These are phyloP conservation scores for Rhynchosporium graminicola DNA, from an alignment of 2,329 filamentous ascomycete genomes.

Conservation along the genomic window DNA sequence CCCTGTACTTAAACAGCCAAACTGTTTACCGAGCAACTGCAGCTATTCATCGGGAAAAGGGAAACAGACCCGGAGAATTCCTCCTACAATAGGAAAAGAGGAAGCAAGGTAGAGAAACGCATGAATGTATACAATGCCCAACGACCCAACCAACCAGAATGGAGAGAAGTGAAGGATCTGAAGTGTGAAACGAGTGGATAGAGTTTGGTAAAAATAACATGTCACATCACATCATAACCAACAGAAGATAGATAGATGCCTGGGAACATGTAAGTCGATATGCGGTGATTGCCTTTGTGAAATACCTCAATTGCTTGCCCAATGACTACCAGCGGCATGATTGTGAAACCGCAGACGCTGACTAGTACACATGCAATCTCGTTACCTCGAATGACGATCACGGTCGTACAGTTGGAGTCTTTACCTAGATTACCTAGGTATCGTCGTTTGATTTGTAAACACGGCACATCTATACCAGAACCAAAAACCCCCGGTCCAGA, in stretches of 20 bases:
- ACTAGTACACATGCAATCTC: not conserved
- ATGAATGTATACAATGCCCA: constrained; percentile 1
- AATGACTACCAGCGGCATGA: not conserved
- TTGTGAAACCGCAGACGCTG: constrained; percentile 5
- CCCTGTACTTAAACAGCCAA: too few species aligned
- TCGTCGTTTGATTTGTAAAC: not conserved
- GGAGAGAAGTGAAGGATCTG: constrained; percentile 1
- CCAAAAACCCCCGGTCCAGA: not conserved
- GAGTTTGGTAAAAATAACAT: not conserved
- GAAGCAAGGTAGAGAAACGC: constrained; percentile 4
- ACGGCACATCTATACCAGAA: not conserved
- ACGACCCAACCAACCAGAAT: not conserved
- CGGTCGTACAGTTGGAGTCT: not conserved
- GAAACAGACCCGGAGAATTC: too few species aligned
- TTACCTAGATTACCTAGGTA: not conserved
- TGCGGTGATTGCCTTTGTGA: not conserved
- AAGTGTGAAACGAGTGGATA: constrained; percentile 2
- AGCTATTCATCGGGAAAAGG: too few species aligned
- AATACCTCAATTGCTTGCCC: not conserved
- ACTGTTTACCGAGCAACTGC: too few species aligned
- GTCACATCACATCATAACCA: not conserved
- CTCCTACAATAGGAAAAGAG: not conserved
- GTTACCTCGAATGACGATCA: not conserved
- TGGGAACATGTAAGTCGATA: not conserved
- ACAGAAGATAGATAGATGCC: too few species aligned